phyloP scores from a whole-genome alignment of 306 rosid species.

The Amphicarpaea edgeworthii region DNA sequence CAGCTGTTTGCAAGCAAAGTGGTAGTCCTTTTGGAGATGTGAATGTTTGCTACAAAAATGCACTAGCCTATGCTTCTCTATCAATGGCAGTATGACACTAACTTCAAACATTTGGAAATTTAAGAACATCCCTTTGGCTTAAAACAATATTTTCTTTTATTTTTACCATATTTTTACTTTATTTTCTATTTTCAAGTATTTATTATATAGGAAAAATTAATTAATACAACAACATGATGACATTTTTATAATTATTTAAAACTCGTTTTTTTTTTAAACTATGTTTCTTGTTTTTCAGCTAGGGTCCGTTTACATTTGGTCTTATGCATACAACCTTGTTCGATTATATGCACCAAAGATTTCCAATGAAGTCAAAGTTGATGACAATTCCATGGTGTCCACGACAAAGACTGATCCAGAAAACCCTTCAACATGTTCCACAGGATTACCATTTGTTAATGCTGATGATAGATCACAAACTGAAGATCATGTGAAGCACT shows the following conservation, averaged over 20 bases:
- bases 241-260: background rate
- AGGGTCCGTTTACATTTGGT: constrained; percentile 51
- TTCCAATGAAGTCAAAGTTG: constrained; percentile 27
- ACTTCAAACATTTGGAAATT: constrained; percentile 8
- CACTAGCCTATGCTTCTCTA: constrained; percentile 54
- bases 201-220: background rate
- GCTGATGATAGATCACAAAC: constrained; percentile 19
- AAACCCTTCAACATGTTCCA: constrained; percentile 40
- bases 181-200: background rate
- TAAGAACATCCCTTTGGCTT: background rate
- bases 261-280: background rate
- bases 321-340: constrained; percentile 53
- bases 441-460: background rate
- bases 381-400: constrained; percentile 14
- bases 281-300: constrained; percentile 28
- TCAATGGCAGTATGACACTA: constrained; percentile 56
- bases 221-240: background rate
- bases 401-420: constrained; percentile 35
- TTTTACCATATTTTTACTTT: background rate
- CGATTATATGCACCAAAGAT: constrained; percentile 41
- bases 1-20: constrained; percentile 51
- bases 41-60: constrained; percentile 49
- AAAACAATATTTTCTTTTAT: background rate
- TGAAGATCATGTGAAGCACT: constrained; percentile 37
- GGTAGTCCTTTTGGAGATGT: constrained; percentile 51